phyloP scores from a whole-genome alignment of 345 rosid species.

The Xanthoceras sorbifolium region DNA sequence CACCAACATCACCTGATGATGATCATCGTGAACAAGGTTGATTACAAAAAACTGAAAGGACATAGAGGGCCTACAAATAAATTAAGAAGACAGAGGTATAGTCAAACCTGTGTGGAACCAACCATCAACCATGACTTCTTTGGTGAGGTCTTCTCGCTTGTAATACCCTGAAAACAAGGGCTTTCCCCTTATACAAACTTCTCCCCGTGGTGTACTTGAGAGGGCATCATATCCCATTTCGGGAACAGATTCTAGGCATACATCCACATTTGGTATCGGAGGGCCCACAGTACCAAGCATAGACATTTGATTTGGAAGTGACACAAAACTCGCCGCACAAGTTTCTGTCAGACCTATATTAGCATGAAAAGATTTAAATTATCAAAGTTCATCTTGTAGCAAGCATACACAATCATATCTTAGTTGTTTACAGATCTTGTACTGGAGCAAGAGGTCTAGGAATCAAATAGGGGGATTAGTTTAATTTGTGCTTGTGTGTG shows the following conservation, averaged over 20 bases:
- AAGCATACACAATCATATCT: neutral
- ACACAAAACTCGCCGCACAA: constrained; percentile 91
- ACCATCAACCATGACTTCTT: constrained; percentile 83
- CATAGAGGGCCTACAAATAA: neutral
- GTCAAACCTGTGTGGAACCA: constrained; percentile 92
- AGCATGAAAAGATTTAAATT: constrained; percentile 10
- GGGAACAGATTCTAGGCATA: constrained; percentile 88
- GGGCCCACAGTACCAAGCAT: constrained; percentile 97
- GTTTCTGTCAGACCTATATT: constrained; percentile 87
- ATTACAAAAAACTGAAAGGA: neutral
- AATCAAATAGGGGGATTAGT: neutral
- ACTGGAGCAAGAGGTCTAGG: neutral
- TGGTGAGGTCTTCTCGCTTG: constrained; percentile 86
- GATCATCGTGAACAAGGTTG: neutral
- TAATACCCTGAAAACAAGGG: constrained; percentile 85
- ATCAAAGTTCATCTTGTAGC: constrained; percentile 9
- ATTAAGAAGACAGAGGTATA: neutral
- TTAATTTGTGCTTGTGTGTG: neutral
- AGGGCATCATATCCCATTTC: constrained; percentile 97
- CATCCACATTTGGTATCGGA: constrained; percentile 94
- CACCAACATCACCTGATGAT: constrained; percentile 85
- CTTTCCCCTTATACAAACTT: constrained; percentile 77
- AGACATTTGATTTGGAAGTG: constrained; percentile 73
- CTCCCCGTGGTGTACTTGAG: constrained; percentile 79
- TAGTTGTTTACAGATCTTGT: neutral